These are phyloP conservation scores for Tetragonia tetragonoides DNA, from an alignment of 148 eudicot species.

Conservation along the genomic window DNA sequence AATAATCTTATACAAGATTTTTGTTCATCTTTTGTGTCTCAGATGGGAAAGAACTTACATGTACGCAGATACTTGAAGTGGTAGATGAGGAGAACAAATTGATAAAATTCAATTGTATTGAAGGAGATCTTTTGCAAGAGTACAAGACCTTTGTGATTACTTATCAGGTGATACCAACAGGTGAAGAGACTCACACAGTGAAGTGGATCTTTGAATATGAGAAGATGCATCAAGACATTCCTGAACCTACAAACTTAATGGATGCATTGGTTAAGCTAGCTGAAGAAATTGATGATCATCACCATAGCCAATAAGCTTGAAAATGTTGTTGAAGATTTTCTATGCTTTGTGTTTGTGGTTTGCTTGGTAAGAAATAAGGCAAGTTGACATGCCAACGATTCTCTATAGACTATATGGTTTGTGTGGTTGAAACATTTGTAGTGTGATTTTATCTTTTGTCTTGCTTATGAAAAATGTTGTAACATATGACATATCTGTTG, in stretches of 20 bases:
- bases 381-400: too few species aligned
- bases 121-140: conserved; percentile 21
- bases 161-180: conserved; percentile 8
- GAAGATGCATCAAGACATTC: conserved; percentile 11
- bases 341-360: too few species aligned
- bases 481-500: too few species aligned
- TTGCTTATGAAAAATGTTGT: too few species aligned
- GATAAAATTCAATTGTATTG: conserved; percentile 22
- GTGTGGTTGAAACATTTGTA: too few species aligned
- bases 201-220: not conserved
- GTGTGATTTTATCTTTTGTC: too few species aligned
- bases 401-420: too few species aligned
- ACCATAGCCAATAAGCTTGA: conserved; percentile 1
- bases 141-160: conserved; percentile 8
- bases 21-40: not conserved
- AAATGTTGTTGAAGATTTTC: too few species aligned
- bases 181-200: not conserved
- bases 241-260: conserved; percentile 13
- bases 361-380: too few species aligned
- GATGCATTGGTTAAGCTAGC: not conserved
- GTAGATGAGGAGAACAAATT: not conserved
- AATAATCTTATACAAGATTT: too few species aligned
- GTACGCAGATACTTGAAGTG: conserved; percentile 13
- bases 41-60: conserved; percentile 21
- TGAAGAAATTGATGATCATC: conserved; percentile 9